Evolutionary conservation across 163 green algal genomes (phyloP).

Genomic region (Scenedesmus sp.): DNA sequence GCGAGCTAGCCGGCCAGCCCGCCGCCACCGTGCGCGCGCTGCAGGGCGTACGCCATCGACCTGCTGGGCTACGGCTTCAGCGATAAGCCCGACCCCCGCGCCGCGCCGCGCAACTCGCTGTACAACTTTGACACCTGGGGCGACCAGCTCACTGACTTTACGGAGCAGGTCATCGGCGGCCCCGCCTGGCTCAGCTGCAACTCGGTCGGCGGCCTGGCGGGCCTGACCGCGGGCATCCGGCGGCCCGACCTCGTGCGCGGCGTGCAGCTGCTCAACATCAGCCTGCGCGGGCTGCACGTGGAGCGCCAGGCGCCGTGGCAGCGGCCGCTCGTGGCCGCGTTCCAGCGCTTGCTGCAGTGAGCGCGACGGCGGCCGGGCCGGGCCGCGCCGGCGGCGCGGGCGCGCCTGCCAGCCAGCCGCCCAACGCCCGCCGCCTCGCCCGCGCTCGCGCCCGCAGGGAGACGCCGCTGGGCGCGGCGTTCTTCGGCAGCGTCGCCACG

Average conservation of each 20-base stretch:
- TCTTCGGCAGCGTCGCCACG: constrained; percentile 83
- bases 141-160: constrained; percentile 74
- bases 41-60: constrained; percentile 91
- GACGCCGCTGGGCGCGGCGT: constrained; percentile 77
- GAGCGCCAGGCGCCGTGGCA: constrained; percentile 77
- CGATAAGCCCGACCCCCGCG: constrained; percentile 13
- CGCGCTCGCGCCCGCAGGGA: constrained; percentile 49
- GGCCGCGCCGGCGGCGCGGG: no score
- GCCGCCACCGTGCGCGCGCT: no score
- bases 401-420: no score
- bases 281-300: constrained; percentile 78
- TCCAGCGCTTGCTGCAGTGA: constrained; percentile 82
- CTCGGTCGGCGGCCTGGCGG: constrained; percentile 87
- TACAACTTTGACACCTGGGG: constrained; percentile 94
- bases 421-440: no score
- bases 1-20: no score
- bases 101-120: constrained; percentile 65
- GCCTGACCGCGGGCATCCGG: constrained; percentile 71
- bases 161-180: constrained; percentile 51
- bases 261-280: constrained; percentile 92
- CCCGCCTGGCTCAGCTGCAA: constrained; percentile 88
- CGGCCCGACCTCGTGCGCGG: constrained; percentile 59
- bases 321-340: constrained; percentile 77
- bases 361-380: no score
- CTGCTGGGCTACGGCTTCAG: constrained; percentile 89